These are phyloP conservation scores for Malus hybrid DNA, from an alignment of 331 rosid genomes.

Conservation along the genomic window DNA sequence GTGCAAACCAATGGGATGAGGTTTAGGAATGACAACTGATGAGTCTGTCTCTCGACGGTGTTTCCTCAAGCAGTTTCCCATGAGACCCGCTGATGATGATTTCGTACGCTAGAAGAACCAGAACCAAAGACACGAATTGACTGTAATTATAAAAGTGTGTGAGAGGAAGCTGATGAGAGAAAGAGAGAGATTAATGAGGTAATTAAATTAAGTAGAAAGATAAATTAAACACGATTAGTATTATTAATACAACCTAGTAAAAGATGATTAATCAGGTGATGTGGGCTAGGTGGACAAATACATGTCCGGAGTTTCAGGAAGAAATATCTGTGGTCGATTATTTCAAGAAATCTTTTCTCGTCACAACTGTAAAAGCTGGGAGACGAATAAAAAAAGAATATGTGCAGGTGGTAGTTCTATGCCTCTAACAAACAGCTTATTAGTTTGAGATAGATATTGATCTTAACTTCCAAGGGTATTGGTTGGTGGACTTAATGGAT, in stretches of 20 bases:
- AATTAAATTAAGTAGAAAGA: neutral
- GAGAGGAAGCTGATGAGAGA: neutral
- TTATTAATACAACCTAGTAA: neutral
- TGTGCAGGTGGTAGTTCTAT: neutral
- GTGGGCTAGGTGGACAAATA: slow-evolving; percentile 3
- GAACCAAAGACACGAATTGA: neutral
- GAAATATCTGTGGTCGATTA: neutral
- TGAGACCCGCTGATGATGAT: neutral
- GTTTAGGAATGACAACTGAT: neutral
- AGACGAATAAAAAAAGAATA: neutral
- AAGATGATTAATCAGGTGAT: slow-evolving; percentile 20
- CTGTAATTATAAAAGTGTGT: neutral
- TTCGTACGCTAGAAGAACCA: neutral
- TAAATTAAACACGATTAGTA: neutral
- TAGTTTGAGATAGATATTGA: neutral
- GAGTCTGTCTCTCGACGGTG: slow-evolving; percentile 12
- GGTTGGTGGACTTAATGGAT: neutral
- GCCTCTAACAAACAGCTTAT: neutral
- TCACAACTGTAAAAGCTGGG: neutral
- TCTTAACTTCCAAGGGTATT: neutral
- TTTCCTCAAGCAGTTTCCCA: slow-evolving; percentile 30
- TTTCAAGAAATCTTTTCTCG: neutral
- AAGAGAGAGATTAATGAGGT: neutral
- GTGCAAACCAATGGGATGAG: slow-evolving; percentile 13
- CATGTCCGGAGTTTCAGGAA: neutral